Base-by-base conservation (phyloP, 257 asterid genomes). In the Solanum chilense region DNA sequence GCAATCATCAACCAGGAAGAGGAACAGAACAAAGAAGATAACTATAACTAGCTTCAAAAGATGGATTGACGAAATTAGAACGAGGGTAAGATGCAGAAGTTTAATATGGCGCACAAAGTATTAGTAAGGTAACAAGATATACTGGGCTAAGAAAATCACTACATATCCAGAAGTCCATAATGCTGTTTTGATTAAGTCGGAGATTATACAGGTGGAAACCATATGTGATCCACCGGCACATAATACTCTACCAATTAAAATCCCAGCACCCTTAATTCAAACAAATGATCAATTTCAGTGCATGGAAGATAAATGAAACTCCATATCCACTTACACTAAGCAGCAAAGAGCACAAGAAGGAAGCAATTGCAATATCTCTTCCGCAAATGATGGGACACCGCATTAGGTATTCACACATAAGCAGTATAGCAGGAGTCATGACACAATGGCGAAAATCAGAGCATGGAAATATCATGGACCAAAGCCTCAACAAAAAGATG, bases 401-500 rank as follows among this genome's bases (percentile, higher is more conserved):
- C 96, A 92, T 94, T 64, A 97, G 96, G 90, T 94, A 97, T 91
- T 97, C 99, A 31, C 94, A 97, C 94, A 96, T 94, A 88, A 97
- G 91, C 89, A 94, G 87, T 42, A 92, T 91, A 31, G 97, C 93
- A 42, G 99, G 99, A 44, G 99, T 97, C 95, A 92, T 94, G 68
- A 97, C 99, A 49, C 90, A 94, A 88, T 96, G 99, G 75, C 99
- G 98, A 86, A 93, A 96, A 92, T 96, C 99, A 42, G 99, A 97
- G 92, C 98, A 97, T 18, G 99, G 99, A 88, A 95, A 97, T 86
- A 93, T 91, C 98, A 97, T 89, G 87, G 97, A 96, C 99, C 99
- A 97, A 41, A 97, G 93, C 89, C 95, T 93, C 91, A 95, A 88
- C 66, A 97, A 94, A 89, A 93, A 90, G 86, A 97, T 88, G 23